Evolutionary conservation across 257 asterid species (phyloP), one percentile per base, ranked within the genome.

Genomic region (Solanum ossicruentum): DNA sequence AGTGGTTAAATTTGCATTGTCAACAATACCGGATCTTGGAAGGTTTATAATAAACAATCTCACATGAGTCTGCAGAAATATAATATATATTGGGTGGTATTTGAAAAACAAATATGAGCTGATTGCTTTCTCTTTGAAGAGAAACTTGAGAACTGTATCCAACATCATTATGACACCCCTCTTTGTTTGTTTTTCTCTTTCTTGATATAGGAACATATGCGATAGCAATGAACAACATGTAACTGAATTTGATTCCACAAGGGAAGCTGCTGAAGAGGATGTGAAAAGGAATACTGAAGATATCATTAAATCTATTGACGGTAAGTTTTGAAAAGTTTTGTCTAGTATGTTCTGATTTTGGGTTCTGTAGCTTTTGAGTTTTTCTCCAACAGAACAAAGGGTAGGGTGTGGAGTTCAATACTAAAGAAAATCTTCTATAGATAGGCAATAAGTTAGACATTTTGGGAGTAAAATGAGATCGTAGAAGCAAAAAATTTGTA

Each of bases 201-300:
- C n/a, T 57, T 85, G 56, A 86, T 87, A 71, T 93, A 95, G 98
- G 91, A 87, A 85, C 85, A 71, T 89, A 83, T 86, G 86, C 79
- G 86, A 91, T 49, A 61, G 81, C 82, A 93, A 93, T 75, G 95
- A 93, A 75, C 90, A 91, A 70, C 97, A 95, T 86, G 89, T 89
- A 83, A 87, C 87, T 81, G 98, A 91, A 61, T 80, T 95, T 21
- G 96, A 86, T 85, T 84, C 93, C 57, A 91, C 96, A 52, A 90
- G 93, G 90, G 86, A 82, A 75, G 83, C 89, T 55, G 92, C 92
- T 45, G 96, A 95, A 90, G 98, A 91, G 73, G 98, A 91, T 84
- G 85, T 91, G 70, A 87, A 82, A 77, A 58, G 61, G 85, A 90
- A 86, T 54, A 92, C 89, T 41, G 93, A 92, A 60, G 89, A 88